Conservation (phyloP, 1,284 basidiomycete genomes). For the Marasmius tenuissimus region DNA sequence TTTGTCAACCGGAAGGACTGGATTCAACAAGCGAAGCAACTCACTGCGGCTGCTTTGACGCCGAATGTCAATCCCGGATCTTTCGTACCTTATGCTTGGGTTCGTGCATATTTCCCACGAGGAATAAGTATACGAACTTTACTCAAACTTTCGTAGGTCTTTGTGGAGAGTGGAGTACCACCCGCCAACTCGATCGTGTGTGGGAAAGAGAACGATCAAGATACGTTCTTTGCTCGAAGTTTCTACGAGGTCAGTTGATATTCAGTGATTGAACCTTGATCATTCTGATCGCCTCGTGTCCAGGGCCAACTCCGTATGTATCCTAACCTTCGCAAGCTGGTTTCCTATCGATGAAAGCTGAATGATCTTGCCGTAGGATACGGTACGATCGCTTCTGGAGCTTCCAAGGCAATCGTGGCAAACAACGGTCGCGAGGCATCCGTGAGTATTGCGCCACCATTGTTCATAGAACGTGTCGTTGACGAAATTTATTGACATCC, state of each 20-base stretch:
- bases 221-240: constrained; percentile 20
- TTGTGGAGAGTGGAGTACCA: constrained; percentile 18
- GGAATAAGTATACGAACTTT: not conserved
- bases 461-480: not conserved
- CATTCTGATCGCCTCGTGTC: not conserved
- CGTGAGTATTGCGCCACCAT: not conserved
- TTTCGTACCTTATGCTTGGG: not conserved
- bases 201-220: constrained; percentile 19
- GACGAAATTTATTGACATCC: not conserved
- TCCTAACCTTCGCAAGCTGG: no score
- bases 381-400: not conserved
- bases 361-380: not conserved
- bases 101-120: not conserved
- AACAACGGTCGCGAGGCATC: constrained; percentile 19
- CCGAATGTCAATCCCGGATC: not conserved
- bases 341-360: not conserved
- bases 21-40: not conserved
- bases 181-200: constrained; percentile 20
- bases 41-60: not conserved
- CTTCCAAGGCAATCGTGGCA: not conserved
- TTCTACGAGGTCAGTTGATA: constrained; percentile 20
- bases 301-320: constrained; percentile 16
- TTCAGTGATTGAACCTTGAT: not conserved
- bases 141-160: constrained; percentile 10
- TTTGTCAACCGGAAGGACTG: not conserved